Conservation (phyloP, 1,284 basidiomycete genomes). For the Tilletiaria anomala region DNA sequence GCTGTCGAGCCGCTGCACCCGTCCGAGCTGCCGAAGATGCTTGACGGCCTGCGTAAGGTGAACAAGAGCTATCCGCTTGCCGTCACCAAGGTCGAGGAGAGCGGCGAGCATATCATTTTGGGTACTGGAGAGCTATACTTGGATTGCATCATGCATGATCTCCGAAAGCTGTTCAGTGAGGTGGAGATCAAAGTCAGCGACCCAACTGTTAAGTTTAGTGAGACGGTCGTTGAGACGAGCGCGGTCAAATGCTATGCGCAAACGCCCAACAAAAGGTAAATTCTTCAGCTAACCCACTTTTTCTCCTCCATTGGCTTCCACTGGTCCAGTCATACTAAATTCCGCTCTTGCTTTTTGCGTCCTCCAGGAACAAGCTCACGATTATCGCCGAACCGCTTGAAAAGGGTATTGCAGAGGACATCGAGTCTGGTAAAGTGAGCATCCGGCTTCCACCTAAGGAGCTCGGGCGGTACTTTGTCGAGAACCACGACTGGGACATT, state of each 20-base stretch:
- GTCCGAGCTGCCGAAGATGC: slow-evolving; percentile 95
- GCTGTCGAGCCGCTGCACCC: slow-evolving; percentile 96
- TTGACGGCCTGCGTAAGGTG: slow-evolving; percentile 85
- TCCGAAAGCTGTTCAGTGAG: slow-evolving; percentile 80
- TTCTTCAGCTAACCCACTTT: slow-evolving; percentile 12
- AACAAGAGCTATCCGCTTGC: slow-evolving; percentile 95
- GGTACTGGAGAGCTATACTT: slow-evolving; percentile 95
- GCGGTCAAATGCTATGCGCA: slow-evolving; percentile 96
- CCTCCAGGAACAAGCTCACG: slow-evolving; percentile 26
- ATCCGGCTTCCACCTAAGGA: slow-evolving; percentile 23
- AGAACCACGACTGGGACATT: slow-evolving; percentile 92
- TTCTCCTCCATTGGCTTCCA: slow-evolving; percentile 5
- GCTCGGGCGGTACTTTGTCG: slow-evolving; percentile 27
- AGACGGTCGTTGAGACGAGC: slow-evolving; percentile 95
- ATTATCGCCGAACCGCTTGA: slow-evolving; percentile 36
- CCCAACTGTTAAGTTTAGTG: slow-evolving; percentile 93
- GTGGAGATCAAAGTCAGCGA: slow-evolving; percentile 99
- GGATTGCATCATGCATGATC: slow-evolving; percentile 91
- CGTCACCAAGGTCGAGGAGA: slow-evolving; percentile 92
- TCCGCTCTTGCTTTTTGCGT: too few relatives aligned
- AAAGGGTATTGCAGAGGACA: slow-evolving; percentile 36
- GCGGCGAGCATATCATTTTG: slow-evolving; percentile 88
- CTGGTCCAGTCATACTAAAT: too few relatives aligned
- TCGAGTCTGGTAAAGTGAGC: slow-evolving; percentile 25
- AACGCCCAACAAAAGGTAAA: slow-evolving; percentile 93